phyloP scores from a whole-genome alignment of 306 rosid genomes.

The Begonia fuchsioides region DNA sequence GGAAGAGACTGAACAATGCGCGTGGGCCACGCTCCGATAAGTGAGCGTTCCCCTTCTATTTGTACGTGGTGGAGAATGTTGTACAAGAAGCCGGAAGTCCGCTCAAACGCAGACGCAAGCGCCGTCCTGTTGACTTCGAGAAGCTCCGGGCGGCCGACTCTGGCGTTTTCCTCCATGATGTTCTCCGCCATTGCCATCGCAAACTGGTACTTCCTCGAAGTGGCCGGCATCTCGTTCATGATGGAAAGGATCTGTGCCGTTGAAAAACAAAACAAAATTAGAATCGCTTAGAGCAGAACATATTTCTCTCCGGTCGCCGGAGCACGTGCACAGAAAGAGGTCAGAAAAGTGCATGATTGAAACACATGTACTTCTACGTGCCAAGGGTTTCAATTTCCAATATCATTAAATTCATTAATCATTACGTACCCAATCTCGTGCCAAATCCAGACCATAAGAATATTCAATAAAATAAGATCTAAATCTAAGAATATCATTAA shows the following conservation, averaged over 20 bases:
- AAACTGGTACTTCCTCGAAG: slow-evolving; percentile 24
- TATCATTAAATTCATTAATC: no score
- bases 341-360: no score
- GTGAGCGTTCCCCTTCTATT: background rate
- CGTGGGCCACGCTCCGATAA: slow-evolving; percentile 9
- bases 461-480: no score
- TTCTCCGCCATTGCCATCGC: slow-evolving; percentile 30
- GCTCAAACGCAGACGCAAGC: slow-evolving; percentile 18
- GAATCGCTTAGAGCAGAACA: no score
- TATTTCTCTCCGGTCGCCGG: no score
- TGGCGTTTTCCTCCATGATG: slow-evolving; percentile 26
- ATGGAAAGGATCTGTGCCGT: slow-evolving; percentile 17
- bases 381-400: no score
- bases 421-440: no score
- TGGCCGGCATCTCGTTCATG: slow-evolving; percentile 26
- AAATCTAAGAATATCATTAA: no score
- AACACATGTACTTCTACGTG: no score
- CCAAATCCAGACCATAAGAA: no score
- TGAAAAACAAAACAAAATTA: background rate
- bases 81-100: slow-evolving; percentile 16
- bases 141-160: slow-evolving; percentile 13
- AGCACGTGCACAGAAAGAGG: no score
- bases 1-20: slow-evolving; percentile 17
- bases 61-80: slow-evolving; percentile 3
- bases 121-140: slow-evolving; percentile 16